A percentile compares a stretch with the other conserved stretches of the same genome.
phyloP scores from a whole-genome alignment of 257 asterid genomes.

The Primulina eburnea region DNA sequence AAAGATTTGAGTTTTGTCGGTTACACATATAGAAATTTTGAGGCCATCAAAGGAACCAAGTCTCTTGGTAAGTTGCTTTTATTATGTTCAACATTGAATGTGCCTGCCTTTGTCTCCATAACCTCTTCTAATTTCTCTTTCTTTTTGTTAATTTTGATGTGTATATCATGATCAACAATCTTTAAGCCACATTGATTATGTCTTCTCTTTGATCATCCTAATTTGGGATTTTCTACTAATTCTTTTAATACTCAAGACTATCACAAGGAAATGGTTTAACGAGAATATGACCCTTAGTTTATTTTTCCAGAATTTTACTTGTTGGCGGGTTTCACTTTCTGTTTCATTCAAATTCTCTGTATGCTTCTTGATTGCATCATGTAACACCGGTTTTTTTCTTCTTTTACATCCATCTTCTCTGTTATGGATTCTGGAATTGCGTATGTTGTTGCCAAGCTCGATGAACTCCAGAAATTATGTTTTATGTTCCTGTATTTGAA shows the following conservation, averaged over 20 bases:
- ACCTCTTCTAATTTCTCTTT: neutral
- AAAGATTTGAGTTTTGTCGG: slow-evolving; percentile 78
- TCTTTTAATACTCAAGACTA: neutral
- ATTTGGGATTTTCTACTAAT: neutral
- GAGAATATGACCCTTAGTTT: neutral
- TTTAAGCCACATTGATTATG: neutral
- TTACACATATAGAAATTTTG: slow-evolving; percentile 74
- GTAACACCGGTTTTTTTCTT: neutral
- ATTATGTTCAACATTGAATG: neutral
- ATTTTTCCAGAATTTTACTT: neutral
- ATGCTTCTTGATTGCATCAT: neutral
- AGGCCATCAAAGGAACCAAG: slow-evolving; percentile 60
- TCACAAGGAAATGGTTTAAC: neutral
- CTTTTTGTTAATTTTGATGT: neutral
- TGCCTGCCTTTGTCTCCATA: neutral
- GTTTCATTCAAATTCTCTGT: neutral
- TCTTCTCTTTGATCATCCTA: neutral
- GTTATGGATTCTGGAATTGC: neutral
- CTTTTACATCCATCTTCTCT: neutral
- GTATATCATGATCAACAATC: neutral
- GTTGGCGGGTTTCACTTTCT: neutral
- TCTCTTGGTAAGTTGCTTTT: slow-evolving; percentile 36
- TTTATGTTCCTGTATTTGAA: neutral
- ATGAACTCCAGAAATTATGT: neutral
- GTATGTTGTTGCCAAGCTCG: too few species aligned